Evolutionary conservation across 768 basidiomycete species (phyloP).

Genomic region (Pluteus cervinus): DNA sequence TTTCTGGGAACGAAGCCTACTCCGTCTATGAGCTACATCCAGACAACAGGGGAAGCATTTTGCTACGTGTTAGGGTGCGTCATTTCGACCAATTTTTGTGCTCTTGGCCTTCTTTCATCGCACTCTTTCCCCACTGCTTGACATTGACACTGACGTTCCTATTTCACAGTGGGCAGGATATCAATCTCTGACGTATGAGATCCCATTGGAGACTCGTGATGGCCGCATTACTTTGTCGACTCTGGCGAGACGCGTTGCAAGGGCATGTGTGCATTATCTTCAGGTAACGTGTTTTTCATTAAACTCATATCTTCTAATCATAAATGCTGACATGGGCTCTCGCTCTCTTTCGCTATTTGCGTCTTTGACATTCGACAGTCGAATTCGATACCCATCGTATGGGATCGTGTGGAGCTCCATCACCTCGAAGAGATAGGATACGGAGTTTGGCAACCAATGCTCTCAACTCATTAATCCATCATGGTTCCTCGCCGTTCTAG

Average conservation of each 20-base stretch:
- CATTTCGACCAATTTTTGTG: too few species aligned
- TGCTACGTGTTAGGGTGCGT: slow-evolving; percentile 57
- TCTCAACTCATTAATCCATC: slow-evolving; percentile 32
- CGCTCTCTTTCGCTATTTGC: slow-evolving; percentile 3
- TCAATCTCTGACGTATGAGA: slow-evolving; percentile 64
- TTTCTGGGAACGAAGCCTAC: slow-evolving; percentile 61
- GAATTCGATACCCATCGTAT: slow-evolving; percentile 62
- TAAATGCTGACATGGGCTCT: slow-evolving; percentile 7
- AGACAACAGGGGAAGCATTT: slow-evolving; percentile 52
- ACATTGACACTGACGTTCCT: background rate
- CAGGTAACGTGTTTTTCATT: slow-evolving; percentile 38
- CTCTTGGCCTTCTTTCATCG: slow-evolving; percentile 1
- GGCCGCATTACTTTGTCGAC: slow-evolving; percentile 62
- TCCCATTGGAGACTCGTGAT: slow-evolving; percentile 63
- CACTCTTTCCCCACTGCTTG: slow-evolving; percentile 4
- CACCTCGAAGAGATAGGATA: slow-evolving; percentile 64
- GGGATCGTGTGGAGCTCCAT: slow-evolving; percentile 65
- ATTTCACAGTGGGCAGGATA: slow-evolving; percentile 61
- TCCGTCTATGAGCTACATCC: slow-evolving; percentile 58
- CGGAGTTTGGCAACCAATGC: slow-evolving; percentile 73
- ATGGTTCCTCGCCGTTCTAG: too few species aligned
- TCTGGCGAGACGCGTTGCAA: slow-evolving; percentile 59
- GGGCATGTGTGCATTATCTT: slow-evolving; percentile 71
- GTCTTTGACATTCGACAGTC: slow-evolving; percentile 41
- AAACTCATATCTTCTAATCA: slow-evolving; percentile 5